phyloP scores from a whole-genome alignment of 2,329 filamentous ascomycete genomes.

The Dothideomycetidae sp. region DNA sequence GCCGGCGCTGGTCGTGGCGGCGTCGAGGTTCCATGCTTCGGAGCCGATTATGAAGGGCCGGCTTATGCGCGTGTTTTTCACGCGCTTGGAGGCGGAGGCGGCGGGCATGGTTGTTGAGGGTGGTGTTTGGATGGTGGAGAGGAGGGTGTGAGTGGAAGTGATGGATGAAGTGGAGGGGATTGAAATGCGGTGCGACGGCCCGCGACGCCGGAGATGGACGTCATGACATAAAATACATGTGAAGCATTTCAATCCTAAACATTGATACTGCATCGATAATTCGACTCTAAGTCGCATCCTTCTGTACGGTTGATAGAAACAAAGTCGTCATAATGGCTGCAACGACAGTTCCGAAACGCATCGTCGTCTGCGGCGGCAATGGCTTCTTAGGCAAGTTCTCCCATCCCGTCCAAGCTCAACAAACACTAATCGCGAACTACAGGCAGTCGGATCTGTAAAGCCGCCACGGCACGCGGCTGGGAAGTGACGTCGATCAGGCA shows the following conservation, averaged over 20 bases:
- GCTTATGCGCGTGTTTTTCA: conserved; percentile 20
- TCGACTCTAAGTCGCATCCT: background rate
- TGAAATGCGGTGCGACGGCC: conserved; percentile 6
- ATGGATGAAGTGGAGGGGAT: background rate
- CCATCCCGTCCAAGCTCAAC: background rate
- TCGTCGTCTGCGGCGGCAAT: conserved; percentile 86
- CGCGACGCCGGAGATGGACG: conserved; percentile 2
- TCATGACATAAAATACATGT: conserved; percentile 9
- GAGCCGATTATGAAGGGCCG: conserved; percentile 34
- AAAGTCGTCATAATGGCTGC: conserved; percentile 23
- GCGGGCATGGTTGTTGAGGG: conserved; percentile 18
- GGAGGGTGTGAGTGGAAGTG: background rate
- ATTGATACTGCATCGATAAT: conserved; percentile 1
- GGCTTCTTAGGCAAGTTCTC: conserved; percentile 59
- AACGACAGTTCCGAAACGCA: conserved; percentile 52
- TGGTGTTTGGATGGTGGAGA: background rate
- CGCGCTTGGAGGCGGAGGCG: conserved; percentile 22
- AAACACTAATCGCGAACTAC: background rate
- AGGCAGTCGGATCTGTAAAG: conserved; percentile 76
- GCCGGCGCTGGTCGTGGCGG: conserved; percentile 60
- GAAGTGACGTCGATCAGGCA: conserved; percentile 87
- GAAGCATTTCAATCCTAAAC: too few species aligned
- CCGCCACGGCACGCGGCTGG: conserved; percentile 74
- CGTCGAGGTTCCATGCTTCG: conserved; percentile 45
- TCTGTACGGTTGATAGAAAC: background rate